phyloP scores from a whole-genome alignment of 2,329 filamentous ascomycete genomes.

The Penicillium sp. region DNA sequence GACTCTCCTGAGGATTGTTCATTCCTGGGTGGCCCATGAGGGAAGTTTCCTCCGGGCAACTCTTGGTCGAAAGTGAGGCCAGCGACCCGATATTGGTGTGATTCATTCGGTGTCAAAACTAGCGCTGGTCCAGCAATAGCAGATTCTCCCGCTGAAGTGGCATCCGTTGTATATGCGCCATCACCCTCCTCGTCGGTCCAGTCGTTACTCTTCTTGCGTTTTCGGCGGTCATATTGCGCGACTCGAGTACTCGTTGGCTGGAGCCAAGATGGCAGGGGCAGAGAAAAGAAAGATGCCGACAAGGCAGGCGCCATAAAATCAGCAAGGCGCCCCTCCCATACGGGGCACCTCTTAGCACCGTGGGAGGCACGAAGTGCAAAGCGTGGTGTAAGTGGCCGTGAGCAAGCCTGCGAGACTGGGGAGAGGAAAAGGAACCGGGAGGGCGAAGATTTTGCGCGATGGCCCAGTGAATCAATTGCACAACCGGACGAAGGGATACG shows the following conservation, averaged over 20 bases:
- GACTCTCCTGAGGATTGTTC: conserved; percentile 8
- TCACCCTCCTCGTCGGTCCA: conserved; percentile 23
- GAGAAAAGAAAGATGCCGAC: conserved; percentile 32
- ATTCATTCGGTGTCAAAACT: conserved; percentile 36
- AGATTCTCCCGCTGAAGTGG: conserved; percentile 19
- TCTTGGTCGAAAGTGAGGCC: conserved; percentile 35
- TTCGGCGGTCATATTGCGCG: conserved; percentile 31
- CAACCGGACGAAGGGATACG: no score
- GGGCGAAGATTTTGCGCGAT: no score
- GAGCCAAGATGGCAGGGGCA: conserved; percentile 34
- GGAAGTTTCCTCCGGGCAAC: conserved; percentile 38
- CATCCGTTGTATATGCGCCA: conserved; percentile 26
- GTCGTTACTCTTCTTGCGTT: conserved; percentile 27
- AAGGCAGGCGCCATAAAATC: conserved; percentile 27
- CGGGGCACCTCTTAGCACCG: neutral
- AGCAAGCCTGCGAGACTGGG: no score
- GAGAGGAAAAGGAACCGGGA: no score
- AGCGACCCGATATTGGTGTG: conserved; percentile 40
- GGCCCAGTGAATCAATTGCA: no score
- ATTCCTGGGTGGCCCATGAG: conserved; percentile 29
- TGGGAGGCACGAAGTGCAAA: no score
- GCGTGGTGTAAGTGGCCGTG: no score
- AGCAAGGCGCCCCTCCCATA: conserved; percentile 6
- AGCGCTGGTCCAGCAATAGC: conserved; percentile 19
- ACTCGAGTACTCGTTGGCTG: conserved; percentile 32